Conservation (phyloP, 352 stramenopile genomes). For the Globisporangium mamillatum region DNA sequence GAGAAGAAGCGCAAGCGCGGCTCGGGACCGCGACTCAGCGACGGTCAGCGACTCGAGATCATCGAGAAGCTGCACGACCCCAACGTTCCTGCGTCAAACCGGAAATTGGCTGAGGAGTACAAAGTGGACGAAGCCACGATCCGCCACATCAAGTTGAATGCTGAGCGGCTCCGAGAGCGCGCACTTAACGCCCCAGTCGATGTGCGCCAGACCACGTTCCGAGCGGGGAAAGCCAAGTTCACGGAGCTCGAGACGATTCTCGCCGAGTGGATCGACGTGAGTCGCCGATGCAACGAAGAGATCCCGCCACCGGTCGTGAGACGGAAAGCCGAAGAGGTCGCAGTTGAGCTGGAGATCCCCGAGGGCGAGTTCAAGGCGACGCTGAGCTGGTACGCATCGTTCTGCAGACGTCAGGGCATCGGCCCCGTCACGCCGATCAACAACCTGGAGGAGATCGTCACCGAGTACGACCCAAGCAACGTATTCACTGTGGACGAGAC, state of each 20-base stretch:
- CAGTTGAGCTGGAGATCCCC: slow-evolving; percentile 8
- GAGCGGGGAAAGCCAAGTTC: slow-evolving; percentile 8
- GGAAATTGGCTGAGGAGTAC: slow-evolving; percentile 14
- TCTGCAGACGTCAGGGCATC: slow-evolving; percentile 12
- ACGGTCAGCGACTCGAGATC: slow-evolving; percentile 18
- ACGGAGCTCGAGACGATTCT: slow-evolving; percentile 16
- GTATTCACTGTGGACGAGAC: slow-evolving; percentile 22
- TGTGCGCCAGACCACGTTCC: slow-evolving; percentile 16
- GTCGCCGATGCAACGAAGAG: slow-evolving; percentile 15
- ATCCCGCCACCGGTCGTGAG: slow-evolving; percentile 12
- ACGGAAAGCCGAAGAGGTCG: slow-evolving; percentile 10
- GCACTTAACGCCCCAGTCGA: slow-evolving; percentile 9
- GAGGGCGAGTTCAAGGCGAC: slow-evolving; percentile 12
- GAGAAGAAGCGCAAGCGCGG: slow-evolving; percentile 17
- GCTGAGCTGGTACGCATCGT: slow-evolving; percentile 10
- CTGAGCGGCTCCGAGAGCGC: slow-evolving; percentile 1
- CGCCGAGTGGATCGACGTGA: slow-evolving; percentile 16
- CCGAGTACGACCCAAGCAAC: slow-evolving; percentile 5
- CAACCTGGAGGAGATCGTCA: slow-evolving; percentile 13
- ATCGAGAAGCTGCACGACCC: slow-evolving; percentile 11
- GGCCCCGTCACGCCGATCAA: slow-evolving; percentile 3
- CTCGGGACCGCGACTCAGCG: slow-evolving; percentile 15
- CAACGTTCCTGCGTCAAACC: slow-evolving; percentile 12
- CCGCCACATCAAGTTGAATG: slow-evolving; percentile 17
- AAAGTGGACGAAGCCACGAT: slow-evolving; percentile 19